Conservation (phyloP, 441 rosid genomes). For the Theobroma grandiflorum region DNA sequence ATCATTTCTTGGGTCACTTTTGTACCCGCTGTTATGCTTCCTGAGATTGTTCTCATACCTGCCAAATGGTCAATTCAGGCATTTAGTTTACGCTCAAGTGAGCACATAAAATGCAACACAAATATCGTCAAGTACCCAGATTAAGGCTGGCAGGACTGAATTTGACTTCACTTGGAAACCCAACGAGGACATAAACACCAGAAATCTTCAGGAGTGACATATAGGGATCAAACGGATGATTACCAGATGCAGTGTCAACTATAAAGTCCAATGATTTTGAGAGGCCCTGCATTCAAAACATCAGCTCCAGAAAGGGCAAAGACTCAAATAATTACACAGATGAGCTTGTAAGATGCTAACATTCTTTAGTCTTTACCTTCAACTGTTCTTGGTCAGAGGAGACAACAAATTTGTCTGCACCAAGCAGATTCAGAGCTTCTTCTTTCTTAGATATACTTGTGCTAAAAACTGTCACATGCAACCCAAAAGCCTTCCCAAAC, state of each 20-base stretch:
- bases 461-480: constrained; percentile 85
- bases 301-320: constrained; percentile 16
- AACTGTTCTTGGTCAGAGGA: constrained; percentile 79
- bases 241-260: constrained; percentile 87
- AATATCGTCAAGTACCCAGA: constrained; percentile 44
- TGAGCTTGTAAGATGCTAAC: neutral
- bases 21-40: constrained; percentile 79
- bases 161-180: constrained; percentile 84
- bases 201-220: constrained; percentile 72
- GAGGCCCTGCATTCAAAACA: constrained; percentile 50
- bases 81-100: neutral
- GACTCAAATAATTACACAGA: neutral
- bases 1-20: constrained; percentile 77
- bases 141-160: constrained; percentile 73
- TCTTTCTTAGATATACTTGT: constrained; percentile 82
- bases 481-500: constrained; percentile 94
- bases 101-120: neutral
- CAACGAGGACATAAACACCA: constrained; percentile 73
- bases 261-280: constrained; percentile 77
- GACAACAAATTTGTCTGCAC: constrained; percentile 71
- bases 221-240: constrained; percentile 82
- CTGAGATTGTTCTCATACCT: constrained; percentile 73
- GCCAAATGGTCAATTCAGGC: constrained; percentile 25
- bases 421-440: constrained; percentile 75
- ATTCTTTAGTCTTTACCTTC: constrained; percentile 59